Base-by-base conservation (phyloP, 2,329 filamentous ascomycete genomes). In the Colletotrichum theobromicola region DNA sequence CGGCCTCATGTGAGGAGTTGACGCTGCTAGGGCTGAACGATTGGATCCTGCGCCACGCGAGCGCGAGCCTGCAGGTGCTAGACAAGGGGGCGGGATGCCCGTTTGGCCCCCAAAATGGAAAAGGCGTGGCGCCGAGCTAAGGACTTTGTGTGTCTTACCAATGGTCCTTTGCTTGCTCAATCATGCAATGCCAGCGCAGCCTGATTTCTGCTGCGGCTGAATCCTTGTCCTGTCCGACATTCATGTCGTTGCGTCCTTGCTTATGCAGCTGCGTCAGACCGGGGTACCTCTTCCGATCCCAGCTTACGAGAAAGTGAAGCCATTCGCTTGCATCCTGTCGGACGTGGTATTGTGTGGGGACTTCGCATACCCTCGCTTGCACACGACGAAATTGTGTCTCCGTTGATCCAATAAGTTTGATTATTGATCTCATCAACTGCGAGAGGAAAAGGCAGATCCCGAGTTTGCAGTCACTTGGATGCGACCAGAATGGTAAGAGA, bases 181-280 rank as follows among this genome's bases (percentile, higher is more conserved):
- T 42, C 30, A 55, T 72, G 70, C 70, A 69, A 69, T 72, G 70
- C 65, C 70, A 72, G 65, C 70, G 57, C 70, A 68, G 55, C 70
- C 64, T 62, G 46, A 24, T 32, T n/a, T 34, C 61, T 28, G 28
- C n/a, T 62, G 37, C 37, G 35, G 64, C 65, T 57, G 26, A 57
- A 57, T 28, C 64, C 57, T 30, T 32, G 61, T 26, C 30, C 35
- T 46, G 30, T 64, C 35, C 35, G 35, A 64, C 61, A n/a, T 24
- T 62, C 30, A 24, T 35, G 26, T 32, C 16, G 57, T 37, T 26
- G 32, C 32, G 4, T 62, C 30, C 30, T 60, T 21, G n/a, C n/a
- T 62, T 24, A 26, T 62, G n/a, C 53, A 57, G 26, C 21, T 37
- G 34, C 60, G 7, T 21, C 5, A 42, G 30, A 21, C 32, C n/a